Percentiles rank a stretch among this genome's conserved stretches.
Conservation (phyloP, 305 asterid species). For the Andrographis paniculata region DNA sequence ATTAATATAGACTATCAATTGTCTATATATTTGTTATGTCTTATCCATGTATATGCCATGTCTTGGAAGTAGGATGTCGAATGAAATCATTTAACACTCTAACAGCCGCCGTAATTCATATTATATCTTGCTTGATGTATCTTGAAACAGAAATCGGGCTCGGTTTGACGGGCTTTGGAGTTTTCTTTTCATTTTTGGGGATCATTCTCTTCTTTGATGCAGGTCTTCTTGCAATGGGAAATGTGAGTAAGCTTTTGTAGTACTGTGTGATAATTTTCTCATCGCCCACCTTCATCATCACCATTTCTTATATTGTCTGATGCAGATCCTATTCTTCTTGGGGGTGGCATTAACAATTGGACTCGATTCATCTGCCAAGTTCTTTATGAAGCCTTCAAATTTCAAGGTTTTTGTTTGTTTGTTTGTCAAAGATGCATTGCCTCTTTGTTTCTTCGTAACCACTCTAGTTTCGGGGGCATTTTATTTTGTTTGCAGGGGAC, state of each 20-base stretch:
- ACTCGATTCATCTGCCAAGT: conserved; percentile 33
- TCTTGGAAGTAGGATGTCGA: too few species aligned
- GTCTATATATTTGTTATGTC: too few species aligned
- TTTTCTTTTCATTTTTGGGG: conserved; percentile 24
- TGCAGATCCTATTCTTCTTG: conserved; percentile 32
- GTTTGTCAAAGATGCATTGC: not conserved
- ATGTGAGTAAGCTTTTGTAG: conserved; percentile 19
- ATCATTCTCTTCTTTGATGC: conserved; percentile 27
- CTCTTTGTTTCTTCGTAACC: not conserved
- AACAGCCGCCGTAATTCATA: too few species aligned
- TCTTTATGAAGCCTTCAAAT: conserved; percentile 47
- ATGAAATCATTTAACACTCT: too few species aligned
- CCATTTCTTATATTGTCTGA: not conserved
- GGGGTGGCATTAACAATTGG: conserved; percentile 36
- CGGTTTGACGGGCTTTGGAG: conserved; percentile 36
- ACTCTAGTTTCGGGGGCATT: not conserved
- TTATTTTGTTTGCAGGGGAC: conserved; percentile 35
- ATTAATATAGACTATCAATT: too few species aligned
- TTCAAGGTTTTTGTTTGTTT: conserved; percentile 40
- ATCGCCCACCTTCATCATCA: not conserved
- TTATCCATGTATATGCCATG: too few species aligned
- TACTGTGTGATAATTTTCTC: not conserved
- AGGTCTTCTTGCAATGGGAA: conserved; percentile 33
- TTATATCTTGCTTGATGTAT: too few species aligned
- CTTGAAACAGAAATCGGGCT: conserved; percentile 30